Evolutionary conservation across 2,329 filamentous ascomycete species (phyloP).

Genomic region (Curvularia verruculosa): DNA sequence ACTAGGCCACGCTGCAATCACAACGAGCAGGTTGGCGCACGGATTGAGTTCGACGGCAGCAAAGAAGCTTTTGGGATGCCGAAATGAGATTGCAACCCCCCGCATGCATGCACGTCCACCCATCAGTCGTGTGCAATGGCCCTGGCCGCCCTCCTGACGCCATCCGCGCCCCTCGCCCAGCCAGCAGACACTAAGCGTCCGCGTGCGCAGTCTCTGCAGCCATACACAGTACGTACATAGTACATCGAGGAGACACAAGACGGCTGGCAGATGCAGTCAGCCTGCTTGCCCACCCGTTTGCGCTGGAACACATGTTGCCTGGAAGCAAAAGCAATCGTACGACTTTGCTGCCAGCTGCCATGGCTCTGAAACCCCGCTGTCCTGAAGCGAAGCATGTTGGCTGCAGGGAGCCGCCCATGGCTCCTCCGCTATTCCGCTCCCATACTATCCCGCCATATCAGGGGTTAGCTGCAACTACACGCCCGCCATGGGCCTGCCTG

Average conservation of each 20-base stretch:
- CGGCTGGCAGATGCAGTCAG: background rate
- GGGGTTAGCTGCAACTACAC: background rate
- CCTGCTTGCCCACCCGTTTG: background rate
- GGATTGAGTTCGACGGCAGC: conserved; percentile 13
- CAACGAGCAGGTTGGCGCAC: conserved; percentile 1
- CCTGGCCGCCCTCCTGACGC: background rate
- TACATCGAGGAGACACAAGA: too few relatives aligned
- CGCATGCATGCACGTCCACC: conserved; percentile 16
- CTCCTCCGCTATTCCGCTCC: conserved; percentile 2
- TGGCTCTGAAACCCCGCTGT: conserved; percentile 15
- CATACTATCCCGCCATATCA: background rate
- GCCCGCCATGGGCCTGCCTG: background rate
- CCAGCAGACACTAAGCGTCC: background rate
- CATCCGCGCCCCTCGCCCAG: too few relatives aligned
- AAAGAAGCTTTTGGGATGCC: conserved; percentile 20
- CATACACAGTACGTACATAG: too few relatives aligned
- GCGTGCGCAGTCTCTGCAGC: too few relatives aligned
- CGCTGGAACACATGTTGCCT: conserved; percentile 7
- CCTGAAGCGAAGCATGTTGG: conserved; percentile 15
- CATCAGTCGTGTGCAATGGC: conserved; percentile 12
- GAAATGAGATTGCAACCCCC: conserved; percentile 13
- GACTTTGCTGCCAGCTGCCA: conserved; percentile 11
- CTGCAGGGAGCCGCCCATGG: conserved; percentile 20
- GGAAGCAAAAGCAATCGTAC: conserved; percentile 9
- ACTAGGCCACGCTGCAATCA: background rate